These are phyloP conservation scores for Mycena filopes DNA, from an alignment of 768 basidiomycete genomes.

Conservation along the genomic window DNA sequence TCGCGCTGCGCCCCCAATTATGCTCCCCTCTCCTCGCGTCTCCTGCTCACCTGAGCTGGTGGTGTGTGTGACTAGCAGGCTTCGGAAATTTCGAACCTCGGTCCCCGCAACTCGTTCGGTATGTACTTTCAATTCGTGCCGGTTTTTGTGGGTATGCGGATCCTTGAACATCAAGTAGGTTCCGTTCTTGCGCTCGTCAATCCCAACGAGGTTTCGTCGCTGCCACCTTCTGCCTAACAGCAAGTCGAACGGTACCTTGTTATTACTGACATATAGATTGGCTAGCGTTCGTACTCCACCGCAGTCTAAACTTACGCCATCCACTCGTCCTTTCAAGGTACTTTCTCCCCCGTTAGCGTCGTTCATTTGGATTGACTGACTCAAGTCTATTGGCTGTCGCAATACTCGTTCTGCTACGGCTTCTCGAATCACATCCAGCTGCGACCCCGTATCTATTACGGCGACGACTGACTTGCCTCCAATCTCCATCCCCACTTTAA, in stretches of 20 bases:
- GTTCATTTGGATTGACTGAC: background rate
- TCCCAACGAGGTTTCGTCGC: background rate
- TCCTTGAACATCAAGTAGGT: background rate
- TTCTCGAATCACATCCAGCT: background rate
- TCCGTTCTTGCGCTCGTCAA: background rate
- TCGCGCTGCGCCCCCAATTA: too few relatives aligned
- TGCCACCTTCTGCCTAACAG: background rate
- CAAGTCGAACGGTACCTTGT: background rate
- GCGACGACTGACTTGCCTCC: background rate
- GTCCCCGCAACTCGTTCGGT: background rate
- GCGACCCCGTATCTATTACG: conserved; percentile 1
- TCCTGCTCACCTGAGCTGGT: too few relatives aligned
- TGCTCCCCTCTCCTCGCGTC: too few relatives aligned
- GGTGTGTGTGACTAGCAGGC: too few relatives aligned
- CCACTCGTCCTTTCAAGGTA: background rate
- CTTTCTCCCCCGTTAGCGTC: background rate
- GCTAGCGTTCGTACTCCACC: background rate
- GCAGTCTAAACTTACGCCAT: background rate
- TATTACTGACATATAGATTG: background rate
- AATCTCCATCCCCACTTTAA: conserved; percentile 3
- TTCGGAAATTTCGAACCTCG: background rate
- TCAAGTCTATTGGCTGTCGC: background rate
- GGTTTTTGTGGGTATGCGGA: background rate
- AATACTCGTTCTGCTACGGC: background rate
- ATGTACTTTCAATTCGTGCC: background rate